Evolutionary conservation across 2,329 filamentous ascomycete genomes (phyloP).

Genomic region (Pyrenochaeta sp.): DNA sequence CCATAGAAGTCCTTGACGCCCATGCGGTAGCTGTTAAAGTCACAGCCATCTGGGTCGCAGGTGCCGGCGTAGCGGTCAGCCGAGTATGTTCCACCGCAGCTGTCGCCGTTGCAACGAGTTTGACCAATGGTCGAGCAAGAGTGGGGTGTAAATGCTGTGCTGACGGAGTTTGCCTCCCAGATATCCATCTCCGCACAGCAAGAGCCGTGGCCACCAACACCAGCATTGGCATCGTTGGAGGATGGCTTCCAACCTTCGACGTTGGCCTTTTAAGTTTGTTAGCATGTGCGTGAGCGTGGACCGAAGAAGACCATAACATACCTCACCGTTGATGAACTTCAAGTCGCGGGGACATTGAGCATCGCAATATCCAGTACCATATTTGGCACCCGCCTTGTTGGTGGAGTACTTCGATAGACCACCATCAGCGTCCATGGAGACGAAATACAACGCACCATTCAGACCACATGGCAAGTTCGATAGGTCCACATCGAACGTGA

Average conservation of each 20-base stretch:
- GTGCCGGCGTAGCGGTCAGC: constrained; percentile 67
- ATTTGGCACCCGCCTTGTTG: constrained; percentile 61
- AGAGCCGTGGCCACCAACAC: constrained; percentile 62
- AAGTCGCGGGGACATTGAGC: constrained; percentile 52
- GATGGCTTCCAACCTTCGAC: constrained; percentile 63
- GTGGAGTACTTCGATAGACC: constrained; percentile 60
- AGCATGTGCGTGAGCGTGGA: neutral
- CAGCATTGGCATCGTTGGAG: constrained; percentile 61
- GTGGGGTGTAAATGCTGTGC: constrained; percentile 71
- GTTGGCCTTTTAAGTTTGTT: constrained; percentile 53
- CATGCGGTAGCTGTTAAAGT: constrained; percentile 68
- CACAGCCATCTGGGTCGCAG: constrained; percentile 74
- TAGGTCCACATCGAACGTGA: constrained; percentile 54
- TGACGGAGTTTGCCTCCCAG: constrained; percentile 72
- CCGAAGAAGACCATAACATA: constrained; percentile 1
- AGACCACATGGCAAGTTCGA: constrained; percentile 73
- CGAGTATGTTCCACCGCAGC: constrained; percentile 55
- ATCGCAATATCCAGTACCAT: constrained; percentile 54
- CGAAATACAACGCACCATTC: constrained; percentile 64
- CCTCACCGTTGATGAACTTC: constrained; percentile 61
- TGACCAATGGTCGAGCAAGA: constrained; percentile 64
- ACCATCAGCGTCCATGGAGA: constrained; percentile 69
- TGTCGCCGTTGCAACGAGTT: constrained; percentile 61
- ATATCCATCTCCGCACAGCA: constrained; percentile 72
- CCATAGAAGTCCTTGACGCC: constrained; percentile 71